Evolutionary conservation across 768 basidiomycete genomes (phyloP), one percentile per base, ranked within the genome.

Genomic region (Kwoniella sp.): DNA sequence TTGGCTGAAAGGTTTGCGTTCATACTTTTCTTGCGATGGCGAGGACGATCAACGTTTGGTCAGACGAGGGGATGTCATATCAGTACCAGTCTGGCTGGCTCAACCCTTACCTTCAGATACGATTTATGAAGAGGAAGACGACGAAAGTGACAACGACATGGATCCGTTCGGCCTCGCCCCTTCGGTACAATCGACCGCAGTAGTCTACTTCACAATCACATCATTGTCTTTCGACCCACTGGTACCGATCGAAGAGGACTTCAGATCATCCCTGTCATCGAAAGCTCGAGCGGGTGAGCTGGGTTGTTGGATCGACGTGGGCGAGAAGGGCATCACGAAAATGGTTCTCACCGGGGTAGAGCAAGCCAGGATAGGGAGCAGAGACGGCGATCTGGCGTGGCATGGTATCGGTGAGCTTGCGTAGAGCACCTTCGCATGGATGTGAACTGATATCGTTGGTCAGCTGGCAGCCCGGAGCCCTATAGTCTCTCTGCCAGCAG

Each of bases 231-330:
- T 83, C 65, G 82, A 83, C 45, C 75, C 83, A 0, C 69, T 82
- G 5, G 63, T 76, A 9, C 62, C 69, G 0, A 43, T 72, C 19
- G 73, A 78, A 28, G 71, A 68, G n/a, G 70, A 75, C 33, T 71
- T 73, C 27, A 59, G 51, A 32, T 70, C 59, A 36, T 61, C 67
- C 5, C 11, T 53, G 11, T 65, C 68, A 56, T 69, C 80, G 5
- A 80, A 82, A 59, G 76, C 80, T 20, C 50, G 71, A 37, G 81
- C 82, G 14, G 87, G 86, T 4, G 83, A 88, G 62, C 69, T 91
- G 15, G 93, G 93, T 0, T 92, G 86, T 64, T 87, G 87, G 80
- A 79, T 95, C 17, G 88, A 96, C 62, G 75, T 83, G 1, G 69
- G 78, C 1, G 68, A 79, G 6, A 29, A 32, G 0, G 65, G 62